Percentiles rank a stretch among this genome's conserved stretches.
phyloP scores from a whole-genome alignment of 2,329 filamentous ascomycete species.

The Phyllosticta citribraziliensis region DNA sequence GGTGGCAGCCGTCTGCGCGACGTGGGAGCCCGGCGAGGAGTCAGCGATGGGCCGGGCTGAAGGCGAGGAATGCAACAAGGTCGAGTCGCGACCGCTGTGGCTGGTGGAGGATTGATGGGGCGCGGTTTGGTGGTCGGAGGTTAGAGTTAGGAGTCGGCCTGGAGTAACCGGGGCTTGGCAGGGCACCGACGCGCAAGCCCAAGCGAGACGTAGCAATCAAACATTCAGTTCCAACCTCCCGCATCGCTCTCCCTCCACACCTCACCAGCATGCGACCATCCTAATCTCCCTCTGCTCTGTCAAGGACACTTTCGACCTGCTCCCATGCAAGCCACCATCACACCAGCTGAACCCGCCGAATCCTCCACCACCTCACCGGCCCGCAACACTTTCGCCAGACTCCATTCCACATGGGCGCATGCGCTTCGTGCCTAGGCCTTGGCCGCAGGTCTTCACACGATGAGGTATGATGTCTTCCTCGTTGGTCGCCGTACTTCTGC shows the following conservation, averaged over 20 bases:
- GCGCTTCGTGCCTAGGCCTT: slow-evolving; percentile 39
- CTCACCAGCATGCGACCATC: slow-evolving; percentile 2
- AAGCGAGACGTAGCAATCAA: slow-evolving; percentile 11
- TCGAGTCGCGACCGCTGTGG: not conserved
- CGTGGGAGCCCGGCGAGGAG: not conserved
- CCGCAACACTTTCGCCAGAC: slow-evolving; percentile 1
- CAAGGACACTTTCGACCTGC: not conserved
- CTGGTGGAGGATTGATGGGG: not conserved
- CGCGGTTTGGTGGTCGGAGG: not conserved
- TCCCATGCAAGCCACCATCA: slow-evolving; percentile 10
- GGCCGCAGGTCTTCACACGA: slow-evolving; percentile 33
- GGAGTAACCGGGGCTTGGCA: not conserved
- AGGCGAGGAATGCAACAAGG: not conserved
- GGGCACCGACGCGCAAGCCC: not conserved
- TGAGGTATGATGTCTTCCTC: slow-evolving; percentile 27
- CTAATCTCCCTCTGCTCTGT: not conserved
- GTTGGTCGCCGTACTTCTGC: not conserved
- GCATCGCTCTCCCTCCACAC: not conserved
- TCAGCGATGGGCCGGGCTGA: not conserved
- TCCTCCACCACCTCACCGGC: slow-evolving; percentile 1
- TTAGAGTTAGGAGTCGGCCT: not conserved
- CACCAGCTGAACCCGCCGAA: slow-evolving; percentile 5
- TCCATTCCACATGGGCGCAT: slow-evolving; percentile 34
- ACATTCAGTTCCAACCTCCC: slow-evolving; percentile 11
- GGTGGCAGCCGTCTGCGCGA: not conserved